Evolutionary conservation across 148 eudicot genomes (phyloP).

Genomic region (Rhododendron ferrugineum): DNA sequence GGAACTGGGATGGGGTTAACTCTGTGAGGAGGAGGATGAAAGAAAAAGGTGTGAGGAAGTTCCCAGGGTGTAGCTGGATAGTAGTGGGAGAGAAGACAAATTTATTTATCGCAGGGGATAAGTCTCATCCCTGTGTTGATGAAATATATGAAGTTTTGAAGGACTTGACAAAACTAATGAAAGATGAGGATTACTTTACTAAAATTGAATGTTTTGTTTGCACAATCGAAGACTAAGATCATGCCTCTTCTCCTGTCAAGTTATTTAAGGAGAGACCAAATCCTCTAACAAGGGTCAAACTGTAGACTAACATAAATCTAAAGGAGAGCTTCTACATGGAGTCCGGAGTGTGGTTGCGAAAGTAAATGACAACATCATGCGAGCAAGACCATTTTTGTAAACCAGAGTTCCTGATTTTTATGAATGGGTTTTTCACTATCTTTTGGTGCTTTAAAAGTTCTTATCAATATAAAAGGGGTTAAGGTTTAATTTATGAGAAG

Average conservation of each 20-base stretch:
- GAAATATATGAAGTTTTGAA: slow-evolving; percentile 28
- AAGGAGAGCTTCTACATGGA: not conserved
- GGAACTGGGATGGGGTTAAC: slow-evolving; percentile 73
- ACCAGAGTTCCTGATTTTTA: not conserved
- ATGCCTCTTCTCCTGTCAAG: not conserved
- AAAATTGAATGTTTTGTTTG: slow-evolving; percentile 17
- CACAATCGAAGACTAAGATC: not conserved
- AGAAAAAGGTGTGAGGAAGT: slow-evolving; percentile 57
- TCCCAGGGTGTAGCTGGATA: slow-evolving; percentile 79
- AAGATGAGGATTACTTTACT: slow-evolving; percentile 21
- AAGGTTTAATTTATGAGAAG: not conserved
- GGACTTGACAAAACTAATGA: slow-evolving; percentile 22
- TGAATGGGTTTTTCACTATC: not conserved
- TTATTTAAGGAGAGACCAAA: not conserved
- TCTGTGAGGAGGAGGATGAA: slow-evolving; percentile 62
- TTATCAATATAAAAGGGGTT: not conserved
- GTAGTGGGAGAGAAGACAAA: slow-evolving; percentile 27
- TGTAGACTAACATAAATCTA: not conserved
- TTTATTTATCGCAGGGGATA: slow-evolving; percentile 33
- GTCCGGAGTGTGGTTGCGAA: not conserved
- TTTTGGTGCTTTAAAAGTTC: not conserved
- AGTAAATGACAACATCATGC: not conserved
- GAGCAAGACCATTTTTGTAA: not conserved
- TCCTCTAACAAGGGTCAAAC: not conserved
- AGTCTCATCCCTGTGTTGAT: slow-evolving; percentile 21